Evolutionary conservation across 1,284 basidiomycete species (phyloP), one percentile per base, ranked within the genome.

Genomic region (Bondarzewia mesenterica): DNA sequence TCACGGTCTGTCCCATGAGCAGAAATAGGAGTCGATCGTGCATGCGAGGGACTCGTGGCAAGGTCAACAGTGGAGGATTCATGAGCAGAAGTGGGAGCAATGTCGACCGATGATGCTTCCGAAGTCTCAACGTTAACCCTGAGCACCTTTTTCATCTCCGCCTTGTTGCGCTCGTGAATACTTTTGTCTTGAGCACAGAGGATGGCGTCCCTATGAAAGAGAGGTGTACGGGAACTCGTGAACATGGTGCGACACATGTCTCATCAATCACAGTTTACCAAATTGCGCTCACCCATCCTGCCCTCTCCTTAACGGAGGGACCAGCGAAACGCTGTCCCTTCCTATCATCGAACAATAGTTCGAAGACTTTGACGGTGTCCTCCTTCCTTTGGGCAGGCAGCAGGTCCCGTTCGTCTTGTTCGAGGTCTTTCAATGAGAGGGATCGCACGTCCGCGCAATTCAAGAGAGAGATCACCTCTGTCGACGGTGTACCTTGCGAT

Each of bases 231-330:
- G n/a, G 5, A n/a, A n/a, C n/a, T 32, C 5, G 29, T 32, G 4
- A 32, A 12, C 29, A 52, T 23, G 44, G n/a, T 12, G 14, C 7
- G 18, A 37, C 21, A 16, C 3, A 22, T 22, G n/a, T 20, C 18
- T 40, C 18, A 12, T 40, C 7, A 22, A 43, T 22, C 16, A 20
- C 7, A n/a, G 61, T 70, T 54, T 60, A 84, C 85, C 85, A 88
- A 46, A 87, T 77, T 4, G 76, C 73, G 56, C 77, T 81, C 46
- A 88, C 73, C 85, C 85, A 88, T 16, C 70, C 70, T 5, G 82
- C 82, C 46, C 85, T 68, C 48, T 83, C 80, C 51, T 73, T 71
- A n/a, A 77, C 72, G 29, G 78, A 78, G 6, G 63, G 59, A 1
- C 74, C 76, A 1, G 80, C 82, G 59, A 88, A 85, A 48, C 69